A percentile compares a stretch with the other conserved stretches of the same genome.
phyloP scores from a whole-genome alignment of 1,284 basidiomycete genomes.

The Stygiomarasmius scandens region DNA sequence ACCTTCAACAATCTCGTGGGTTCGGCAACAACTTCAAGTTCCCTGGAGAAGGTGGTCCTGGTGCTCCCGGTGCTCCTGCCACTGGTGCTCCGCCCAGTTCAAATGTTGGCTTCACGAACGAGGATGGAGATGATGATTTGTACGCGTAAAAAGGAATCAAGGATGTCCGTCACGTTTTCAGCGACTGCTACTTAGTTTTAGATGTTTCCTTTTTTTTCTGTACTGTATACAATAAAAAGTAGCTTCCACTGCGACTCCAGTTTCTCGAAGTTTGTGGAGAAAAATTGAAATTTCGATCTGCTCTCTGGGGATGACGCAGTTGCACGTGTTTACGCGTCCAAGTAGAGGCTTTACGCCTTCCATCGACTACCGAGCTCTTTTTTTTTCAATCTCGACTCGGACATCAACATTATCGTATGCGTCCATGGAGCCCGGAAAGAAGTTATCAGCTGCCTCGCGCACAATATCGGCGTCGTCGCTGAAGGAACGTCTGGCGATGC shows the following conservation, averaged over 20 bases:
- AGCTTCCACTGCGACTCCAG: too few relatives aligned
- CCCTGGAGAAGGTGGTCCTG: slow-evolving; percentile 78
- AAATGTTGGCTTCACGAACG: slow-evolving; percentile 81
- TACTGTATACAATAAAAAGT: background rate
- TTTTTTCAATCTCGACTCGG: background rate
- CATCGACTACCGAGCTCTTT: background rate
- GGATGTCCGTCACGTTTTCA: background rate
- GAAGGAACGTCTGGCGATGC: slow-evolving; percentile 59
- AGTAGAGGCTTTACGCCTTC: background rate
- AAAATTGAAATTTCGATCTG: too few relatives aligned
- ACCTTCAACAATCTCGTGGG: slow-evolving; percentile 85
- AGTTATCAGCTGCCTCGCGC: slow-evolving; percentile 26
- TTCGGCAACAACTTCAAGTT: slow-evolving; percentile 95
- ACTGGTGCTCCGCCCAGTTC: slow-evolving; percentile 39
- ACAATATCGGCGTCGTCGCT: slow-evolving; percentile 52
- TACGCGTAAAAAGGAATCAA: slow-evolving; percentile 60
- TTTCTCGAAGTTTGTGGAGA: too few relatives aligned
- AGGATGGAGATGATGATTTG: slow-evolving; percentile 84
- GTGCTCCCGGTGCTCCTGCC: slow-evolving; percentile 47
- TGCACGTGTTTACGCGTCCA: background rate
- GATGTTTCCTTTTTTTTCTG: background rate
- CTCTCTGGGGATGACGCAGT: background rate
- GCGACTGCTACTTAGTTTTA: too few relatives aligned
- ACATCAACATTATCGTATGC: background rate
- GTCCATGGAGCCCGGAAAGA: slow-evolving; percentile 24